Conservation (phyloP, 305 asterid genomes). For the Nicotiana rustica region DNA sequence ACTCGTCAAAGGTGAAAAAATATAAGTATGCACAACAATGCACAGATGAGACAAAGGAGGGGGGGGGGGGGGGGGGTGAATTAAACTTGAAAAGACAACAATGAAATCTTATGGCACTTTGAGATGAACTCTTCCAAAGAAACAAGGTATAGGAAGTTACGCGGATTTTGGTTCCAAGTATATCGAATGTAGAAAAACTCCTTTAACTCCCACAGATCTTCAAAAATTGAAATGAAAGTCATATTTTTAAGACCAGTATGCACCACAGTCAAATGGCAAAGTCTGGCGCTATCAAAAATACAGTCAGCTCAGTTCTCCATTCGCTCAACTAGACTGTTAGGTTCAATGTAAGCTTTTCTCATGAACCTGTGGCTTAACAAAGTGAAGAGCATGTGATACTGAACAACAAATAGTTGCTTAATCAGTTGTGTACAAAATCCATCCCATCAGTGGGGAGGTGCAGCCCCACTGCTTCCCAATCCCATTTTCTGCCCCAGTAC, state of each 20-base stretch:
- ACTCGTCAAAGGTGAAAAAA: not conserved
- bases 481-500: conserved; percentile 81
- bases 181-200: not conserved
- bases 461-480: conserved; percentile 53
- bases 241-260: not conserved
- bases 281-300: not conserved
- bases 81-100: not conserved
- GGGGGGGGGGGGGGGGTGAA: not conserved
- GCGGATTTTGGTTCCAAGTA: not conserved
- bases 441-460: conserved; percentile 24
- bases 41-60: not conserved
- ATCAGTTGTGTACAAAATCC: not conserved
- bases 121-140: not conserved
- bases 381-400: not conserved
- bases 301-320: not conserved
- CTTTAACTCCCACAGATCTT: not conserved
- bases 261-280: not conserved
- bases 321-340: not conserved
- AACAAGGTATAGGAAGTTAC: not conserved
- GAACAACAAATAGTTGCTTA: conserved; percentile 15
- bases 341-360: not conserved
- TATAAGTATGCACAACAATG: not conserved
- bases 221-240: not conserved
- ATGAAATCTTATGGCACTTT: not conserved
- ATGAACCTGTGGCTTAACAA: not conserved